These are phyloP conservation scores for Shiraia bambusicola DNA, from an alignment of 2,329 filamentous ascomycete genomes.

Conservation along the genomic window DNA sequence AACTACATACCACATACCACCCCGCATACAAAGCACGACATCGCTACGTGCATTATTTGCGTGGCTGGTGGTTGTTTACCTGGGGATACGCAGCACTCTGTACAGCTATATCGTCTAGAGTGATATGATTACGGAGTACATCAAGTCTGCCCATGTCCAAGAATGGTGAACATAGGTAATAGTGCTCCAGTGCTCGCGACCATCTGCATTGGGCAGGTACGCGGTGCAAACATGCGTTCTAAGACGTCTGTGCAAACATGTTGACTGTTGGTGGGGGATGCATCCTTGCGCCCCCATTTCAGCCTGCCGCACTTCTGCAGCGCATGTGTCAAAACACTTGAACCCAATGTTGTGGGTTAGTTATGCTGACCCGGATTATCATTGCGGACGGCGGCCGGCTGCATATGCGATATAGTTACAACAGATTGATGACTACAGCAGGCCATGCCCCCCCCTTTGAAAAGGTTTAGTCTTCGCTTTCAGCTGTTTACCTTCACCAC, in stretches of 20 bases:
- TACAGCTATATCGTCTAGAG: constrained; percentile 25
- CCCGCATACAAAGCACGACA: constrained; percentile 39
- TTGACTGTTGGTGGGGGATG: constrained; percentile 18
- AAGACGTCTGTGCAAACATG: constrained; percentile 26
- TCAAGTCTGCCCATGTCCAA: no score
- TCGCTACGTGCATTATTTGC: constrained; percentile 35
- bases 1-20: no score
- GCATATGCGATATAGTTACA: constrained; percentile 5
- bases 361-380: constrained; percentile 25
- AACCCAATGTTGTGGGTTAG: constrained; percentile 25
- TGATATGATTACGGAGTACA: constrained; percentile 25
- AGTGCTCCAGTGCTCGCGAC: constrained; percentile 1
- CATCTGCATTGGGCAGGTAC: constrained; percentile 13
- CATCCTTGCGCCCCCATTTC: constrained; percentile 23
- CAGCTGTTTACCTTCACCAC: no score
- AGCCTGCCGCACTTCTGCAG: constrained; percentile 24
- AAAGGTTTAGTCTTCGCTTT: not conserved
- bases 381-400: constrained; percentile 20
- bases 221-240: constrained; percentile 32
- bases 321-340: constrained; percentile 12
- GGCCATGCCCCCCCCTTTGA: not conserved
- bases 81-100: constrained; percentile 37
- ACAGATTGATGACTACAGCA: not conserved
- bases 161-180: no score
- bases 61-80: constrained; percentile 27